These are phyloP conservation scores for Camillea tinctor DNA, from an alignment of 2,329 filamentous ascomycete genomes.

Conservation along the genomic window DNA sequence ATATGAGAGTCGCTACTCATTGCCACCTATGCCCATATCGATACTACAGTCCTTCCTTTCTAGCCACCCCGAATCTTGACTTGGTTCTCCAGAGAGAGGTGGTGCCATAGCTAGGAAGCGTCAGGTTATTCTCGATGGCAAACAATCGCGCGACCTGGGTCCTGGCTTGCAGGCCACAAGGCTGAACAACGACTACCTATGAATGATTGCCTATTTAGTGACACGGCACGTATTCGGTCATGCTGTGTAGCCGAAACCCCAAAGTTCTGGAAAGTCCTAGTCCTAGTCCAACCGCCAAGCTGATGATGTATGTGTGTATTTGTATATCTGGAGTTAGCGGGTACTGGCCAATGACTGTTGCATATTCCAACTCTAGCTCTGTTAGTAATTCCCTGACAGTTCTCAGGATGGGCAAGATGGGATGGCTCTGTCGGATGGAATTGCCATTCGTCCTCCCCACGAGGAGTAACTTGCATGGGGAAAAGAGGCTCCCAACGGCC, in stretches of 20 bases:
- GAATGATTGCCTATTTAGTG: slow-evolving; percentile 13
- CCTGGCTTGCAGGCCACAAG: slow-evolving; percentile 3
- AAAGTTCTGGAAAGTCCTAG: slow-evolving; percentile 18
- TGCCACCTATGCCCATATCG: slow-evolving; percentile 12
- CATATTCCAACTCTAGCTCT: background rate
- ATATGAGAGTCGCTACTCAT: slow-evolving; percentile 25
- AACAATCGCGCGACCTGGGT: background rate
- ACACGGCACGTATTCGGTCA: slow-evolving; percentile 9
- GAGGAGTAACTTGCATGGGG: slow-evolving; percentile 13
- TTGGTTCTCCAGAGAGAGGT: background rate
- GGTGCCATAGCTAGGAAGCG: slow-evolving; percentile 3
- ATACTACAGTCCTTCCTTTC: slow-evolving; percentile 29
- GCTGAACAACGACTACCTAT: slow-evolving; percentile 9
- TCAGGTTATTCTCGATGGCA: slow-evolving; percentile 1
- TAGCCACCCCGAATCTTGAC: slow-evolving; percentile 18
- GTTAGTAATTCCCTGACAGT: slow-evolving; percentile 4
- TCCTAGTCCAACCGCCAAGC: slow-evolving; percentile 4
- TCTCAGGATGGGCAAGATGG: slow-evolving; percentile 6
- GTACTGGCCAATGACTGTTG: background rate
- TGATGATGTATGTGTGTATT: slow-evolving; percentile 15
- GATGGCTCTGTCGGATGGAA: slow-evolving; percentile 1
- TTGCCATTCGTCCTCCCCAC: slow-evolving; percentile 14
- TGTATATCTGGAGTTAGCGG: slow-evolving; percentile 2
- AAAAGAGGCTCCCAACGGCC: slow-evolving; percentile 21
- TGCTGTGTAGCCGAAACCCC: background rate